Conservation (phyloP, 345 rosid species). For the Noccaea bulbosa region DNA sequence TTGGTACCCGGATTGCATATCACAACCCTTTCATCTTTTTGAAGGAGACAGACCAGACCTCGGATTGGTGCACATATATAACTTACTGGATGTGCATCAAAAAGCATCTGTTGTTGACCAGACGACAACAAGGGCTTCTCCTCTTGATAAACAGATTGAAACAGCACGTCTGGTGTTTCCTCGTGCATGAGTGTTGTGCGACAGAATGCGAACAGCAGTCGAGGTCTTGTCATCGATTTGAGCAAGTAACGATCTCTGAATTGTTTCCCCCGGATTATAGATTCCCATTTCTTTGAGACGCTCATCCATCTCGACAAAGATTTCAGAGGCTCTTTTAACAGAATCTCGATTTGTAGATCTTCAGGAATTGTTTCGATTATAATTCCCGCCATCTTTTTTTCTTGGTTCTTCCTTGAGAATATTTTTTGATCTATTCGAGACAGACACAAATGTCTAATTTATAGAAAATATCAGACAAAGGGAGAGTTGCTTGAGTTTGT, state of each 20-base stretch:
- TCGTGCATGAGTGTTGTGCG: too few species aligned
- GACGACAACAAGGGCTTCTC: neutral
- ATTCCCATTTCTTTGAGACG: neutral
- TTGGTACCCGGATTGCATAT: neutral
- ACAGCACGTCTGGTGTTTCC: neutral
- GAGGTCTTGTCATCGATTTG: conserved; percentile 1
- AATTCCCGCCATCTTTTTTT: neutral
- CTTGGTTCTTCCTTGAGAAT: neutral
- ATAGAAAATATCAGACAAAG: too few species aligned
- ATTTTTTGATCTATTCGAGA: too few species aligned
- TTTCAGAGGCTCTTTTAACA: neutral
- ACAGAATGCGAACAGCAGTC: neutral
- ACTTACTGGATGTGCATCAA: fast-evolving
- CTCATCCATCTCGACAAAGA: neutral
- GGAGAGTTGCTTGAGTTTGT: too few species aligned
- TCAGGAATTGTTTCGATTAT: neutral
- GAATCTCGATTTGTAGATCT: neutral
- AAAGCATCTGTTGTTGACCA: neutral
- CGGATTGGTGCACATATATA: neutral
- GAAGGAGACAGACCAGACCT: neutral
- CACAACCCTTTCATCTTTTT: too few species aligned
- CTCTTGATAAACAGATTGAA: conserved; percentile 12
- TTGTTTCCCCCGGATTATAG: neutral
- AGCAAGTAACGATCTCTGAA: neutral
- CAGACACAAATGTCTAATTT: too few species aligned